Evolutionary conservation across 441 rosid species (phyloP).

Genomic region (Lepidium campestre): DNA sequence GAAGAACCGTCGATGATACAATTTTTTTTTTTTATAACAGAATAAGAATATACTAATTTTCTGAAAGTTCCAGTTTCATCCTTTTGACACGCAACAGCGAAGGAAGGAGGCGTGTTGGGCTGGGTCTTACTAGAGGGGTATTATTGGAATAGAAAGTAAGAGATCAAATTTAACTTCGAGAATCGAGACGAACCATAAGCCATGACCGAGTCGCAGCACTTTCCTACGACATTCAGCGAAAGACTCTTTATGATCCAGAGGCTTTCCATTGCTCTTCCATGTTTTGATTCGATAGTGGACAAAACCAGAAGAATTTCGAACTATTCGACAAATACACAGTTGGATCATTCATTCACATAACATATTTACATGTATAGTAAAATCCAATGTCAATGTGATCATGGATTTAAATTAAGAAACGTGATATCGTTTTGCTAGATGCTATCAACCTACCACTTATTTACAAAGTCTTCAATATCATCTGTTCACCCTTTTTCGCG

Average conservation of each 20-base stretch:
- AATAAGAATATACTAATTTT: background rate
- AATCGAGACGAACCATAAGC: background rate
- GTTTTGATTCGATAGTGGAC: background rate
- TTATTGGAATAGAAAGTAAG: background rate
- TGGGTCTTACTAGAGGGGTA: background rate
- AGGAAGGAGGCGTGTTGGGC: slow-evolving; percentile 5
- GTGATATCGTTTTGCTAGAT: background rate
- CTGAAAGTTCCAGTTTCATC: background rate
- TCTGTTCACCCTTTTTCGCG: background rate
- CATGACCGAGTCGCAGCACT: background rate
- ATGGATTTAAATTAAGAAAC: background rate
- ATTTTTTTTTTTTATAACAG: no score
- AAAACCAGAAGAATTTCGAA: background rate
- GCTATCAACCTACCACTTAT: background rate
- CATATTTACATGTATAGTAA: background rate
- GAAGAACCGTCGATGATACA: slow-evolving; percentile 5
- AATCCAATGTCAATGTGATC: background rate
- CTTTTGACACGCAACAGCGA: background rate
- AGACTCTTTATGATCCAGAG: background rate
- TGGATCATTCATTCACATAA: background rate
- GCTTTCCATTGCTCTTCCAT: no score
- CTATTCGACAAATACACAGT: no score
- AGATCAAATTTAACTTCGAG: background rate
- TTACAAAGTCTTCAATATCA: background rate
- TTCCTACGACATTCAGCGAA: background rate